Conservation (phyloP, 805 yeast genomes). For the Saccharomycopsis lassenensis region DNA sequence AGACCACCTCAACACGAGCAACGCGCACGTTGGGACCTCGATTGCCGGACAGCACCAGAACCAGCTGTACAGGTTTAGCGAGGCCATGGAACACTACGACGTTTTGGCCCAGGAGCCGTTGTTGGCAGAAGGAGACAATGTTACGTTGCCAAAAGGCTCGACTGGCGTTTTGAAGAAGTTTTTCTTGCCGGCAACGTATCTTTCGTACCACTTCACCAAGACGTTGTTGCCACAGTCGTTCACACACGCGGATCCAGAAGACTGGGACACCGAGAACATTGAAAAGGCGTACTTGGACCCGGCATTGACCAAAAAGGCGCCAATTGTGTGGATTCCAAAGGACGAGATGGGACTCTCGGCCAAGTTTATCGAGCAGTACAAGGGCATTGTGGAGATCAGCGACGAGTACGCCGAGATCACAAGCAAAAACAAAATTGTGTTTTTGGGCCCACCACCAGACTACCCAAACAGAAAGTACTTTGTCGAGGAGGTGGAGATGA, state of each 20-base stretch:
- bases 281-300: slow-evolving; percentile 71
- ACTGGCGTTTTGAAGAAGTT: slow-evolving; percentile 32
- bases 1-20: neutral
- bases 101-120: slow-evolving; percentile 37
- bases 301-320: slow-evolving; percentile 54
- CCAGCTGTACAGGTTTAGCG: neutral
- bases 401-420: slow-evolving; percentile 59
- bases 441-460: slow-evolving; percentile 43
- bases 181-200: slow-evolving; percentile 44
- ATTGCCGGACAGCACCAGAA: too few species aligned
- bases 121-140: slow-evolving; percentile 50
- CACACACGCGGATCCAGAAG: slow-evolving; percentile 37
- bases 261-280: slow-evolving; percentile 31
- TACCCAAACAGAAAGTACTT: slow-evolving; percentile 7
- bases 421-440: slow-evolving; percentile 35
- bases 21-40: neutral
- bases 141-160: slow-evolving; percentile 27
- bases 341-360: slow-evolving; percentile 80
- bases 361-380: slow-evolving; percentile 43
- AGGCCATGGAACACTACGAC: slow-evolving; percentile 7
- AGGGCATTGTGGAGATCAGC: slow-evolving; percentile 44
- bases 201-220: slow-evolving; percentile 38
- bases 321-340: slow-evolving; percentile 83
- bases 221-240: slow-evolving; percentile 48
- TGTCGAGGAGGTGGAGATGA: too few species aligned